phyloP scores from a whole-genome alignment of 2,329 filamentous ascomycete species.

The Pseudogymnoascus sp. region DNA sequence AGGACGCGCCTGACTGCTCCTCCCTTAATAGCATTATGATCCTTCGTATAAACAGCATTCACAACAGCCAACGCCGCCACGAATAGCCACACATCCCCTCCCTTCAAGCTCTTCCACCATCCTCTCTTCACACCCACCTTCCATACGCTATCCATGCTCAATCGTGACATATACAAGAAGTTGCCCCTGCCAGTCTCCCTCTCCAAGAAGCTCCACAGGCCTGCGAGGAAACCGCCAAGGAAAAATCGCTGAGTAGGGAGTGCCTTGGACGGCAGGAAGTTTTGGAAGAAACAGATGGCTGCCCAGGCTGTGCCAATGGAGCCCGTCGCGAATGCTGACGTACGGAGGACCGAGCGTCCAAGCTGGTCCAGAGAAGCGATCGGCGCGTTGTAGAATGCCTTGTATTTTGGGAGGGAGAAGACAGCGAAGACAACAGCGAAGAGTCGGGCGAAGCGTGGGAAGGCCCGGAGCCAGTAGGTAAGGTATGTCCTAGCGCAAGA shows the following conservation, averaged over 20 bases:
- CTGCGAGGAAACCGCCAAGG: conserved; percentile 75
- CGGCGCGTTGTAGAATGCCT: conserved; percentile 59
- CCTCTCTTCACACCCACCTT: conserved; percentile 87
- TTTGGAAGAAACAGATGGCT: conserved; percentile 80
- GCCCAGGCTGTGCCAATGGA: conserved; percentile 84
- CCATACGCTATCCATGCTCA: conserved; percentile 78
- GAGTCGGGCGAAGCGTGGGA: conserved; percentile 69
- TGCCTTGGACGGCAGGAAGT: conserved; percentile 62
- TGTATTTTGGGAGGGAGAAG: conserved; percentile 60
- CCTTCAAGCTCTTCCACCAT: conserved; percentile 75
- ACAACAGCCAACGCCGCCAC: conserved; percentile 69
- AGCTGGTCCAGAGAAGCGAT: conserved; percentile 57
- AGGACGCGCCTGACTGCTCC: conserved; percentile 21
- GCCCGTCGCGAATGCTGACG: conserved; percentile 70
- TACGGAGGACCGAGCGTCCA: conserved; percentile 59
- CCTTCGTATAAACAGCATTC: conserved; percentile 48
- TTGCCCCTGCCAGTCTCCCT: conserved; percentile 53
- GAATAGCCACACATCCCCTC: conserved; percentile 79
- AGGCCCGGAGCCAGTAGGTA: conserved; percentile 76
- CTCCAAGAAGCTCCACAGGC: conserved; percentile 76
- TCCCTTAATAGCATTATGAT: conserved; percentile 21
- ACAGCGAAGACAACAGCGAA: conserved; percentile 63
- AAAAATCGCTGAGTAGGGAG: conserved; percentile 83
- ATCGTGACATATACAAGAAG: conserved; percentile 69
- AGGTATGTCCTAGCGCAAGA: conserved; percentile 82